These are phyloP conservation scores for Arabis alpina DNA, from an alignment of 345 rosid genomes.

Conservation along the genomic window DNA sequence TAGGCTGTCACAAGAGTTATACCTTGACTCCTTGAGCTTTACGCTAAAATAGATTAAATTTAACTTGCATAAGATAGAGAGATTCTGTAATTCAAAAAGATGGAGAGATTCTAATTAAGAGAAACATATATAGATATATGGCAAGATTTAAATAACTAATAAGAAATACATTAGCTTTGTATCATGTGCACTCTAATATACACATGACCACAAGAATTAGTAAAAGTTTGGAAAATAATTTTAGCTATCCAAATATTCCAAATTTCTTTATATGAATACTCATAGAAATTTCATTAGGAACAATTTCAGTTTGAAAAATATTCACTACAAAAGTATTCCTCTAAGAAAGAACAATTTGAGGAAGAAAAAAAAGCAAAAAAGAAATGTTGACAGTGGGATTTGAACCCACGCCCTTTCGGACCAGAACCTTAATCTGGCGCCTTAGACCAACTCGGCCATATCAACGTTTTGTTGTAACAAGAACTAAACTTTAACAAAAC, in stretches of 20 bases:
- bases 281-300: too few relatives aligned
- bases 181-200: neutral
- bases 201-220: too few relatives aligned
- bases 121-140: neutral
- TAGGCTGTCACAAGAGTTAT: constrained; percentile 37
- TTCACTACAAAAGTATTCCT: neutral
- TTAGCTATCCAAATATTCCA: too few relatives aligned
- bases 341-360: too few relatives aligned
- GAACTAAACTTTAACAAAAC: too few relatives aligned
- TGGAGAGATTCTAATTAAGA: neutral
- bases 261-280: too few relatives aligned
- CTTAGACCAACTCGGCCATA: constrained; percentile 96
- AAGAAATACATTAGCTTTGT: neutral
- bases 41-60: neutral
- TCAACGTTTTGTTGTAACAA: constrained; percentile 37
- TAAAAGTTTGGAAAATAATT: too few relatives aligned
- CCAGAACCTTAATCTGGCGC: constrained; percentile 99
- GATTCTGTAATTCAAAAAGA: too few relatives aligned
- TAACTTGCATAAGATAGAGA: neutral
- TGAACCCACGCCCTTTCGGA: constrained; percentile 99
- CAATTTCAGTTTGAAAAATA: too few relatives aligned
- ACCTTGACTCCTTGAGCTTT: constrained; percentile 23
- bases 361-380: neutral
- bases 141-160: neutral
- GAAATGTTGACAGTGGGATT: constrained; percentile 84